Base-by-base conservation (phyloP, 108 stramenopile species). In the Aurantiochytrium sp. region DNA sequence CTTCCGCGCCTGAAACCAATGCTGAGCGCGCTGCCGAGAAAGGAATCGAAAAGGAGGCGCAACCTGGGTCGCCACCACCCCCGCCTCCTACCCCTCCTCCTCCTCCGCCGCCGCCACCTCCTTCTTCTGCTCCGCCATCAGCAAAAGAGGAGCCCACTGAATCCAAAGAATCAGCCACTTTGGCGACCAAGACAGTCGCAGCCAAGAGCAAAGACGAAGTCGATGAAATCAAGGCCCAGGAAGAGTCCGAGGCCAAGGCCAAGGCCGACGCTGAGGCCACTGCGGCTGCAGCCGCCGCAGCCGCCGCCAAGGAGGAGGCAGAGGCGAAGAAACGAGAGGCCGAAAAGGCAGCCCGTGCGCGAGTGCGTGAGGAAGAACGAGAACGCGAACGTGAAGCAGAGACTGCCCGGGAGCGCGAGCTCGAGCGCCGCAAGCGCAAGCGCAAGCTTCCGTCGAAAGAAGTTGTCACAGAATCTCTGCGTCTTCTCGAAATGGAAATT, bases 391-490 rank as follows among this genome's bases (percentile, higher is more conserved):
- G 21, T 43, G 47, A 25, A 35, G 25, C 60, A 21, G 35, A 83
- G 73, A 8, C 44, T 43, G 73, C 73, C 6, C 60, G 60, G 19
- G 14, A 64, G 60, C 25, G n/a, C 19, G 73, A 45, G 6, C 73
- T 51, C n/a, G 49, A 83, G 49, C 44, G 47, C 23, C 73, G 49
- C 8, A 83, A 51, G n/a, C 73, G 49, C 8, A 83, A 51, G n/a
- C 73, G 73, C 73, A 83, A 83, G 73, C 73, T 83, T 19, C 73
- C 73, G 35, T 45, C 73, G 44, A 45, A 51, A 83, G 73, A 18
- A 43, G 49, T 83, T 45, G 73, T 83, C 10, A 8, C 44, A 5
- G 47, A 51, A 43, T 51, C 73, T 5, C 49, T 83, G 12, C 19
- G 25, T 5, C n/a, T 83, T 5, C 47, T 83, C 10, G 49, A 83